Evolutionary conservation across 208 protist species (phyloP), one percentile per base, ranked within the genome.

Genomic region (Trypanosoma vivax): DNA sequence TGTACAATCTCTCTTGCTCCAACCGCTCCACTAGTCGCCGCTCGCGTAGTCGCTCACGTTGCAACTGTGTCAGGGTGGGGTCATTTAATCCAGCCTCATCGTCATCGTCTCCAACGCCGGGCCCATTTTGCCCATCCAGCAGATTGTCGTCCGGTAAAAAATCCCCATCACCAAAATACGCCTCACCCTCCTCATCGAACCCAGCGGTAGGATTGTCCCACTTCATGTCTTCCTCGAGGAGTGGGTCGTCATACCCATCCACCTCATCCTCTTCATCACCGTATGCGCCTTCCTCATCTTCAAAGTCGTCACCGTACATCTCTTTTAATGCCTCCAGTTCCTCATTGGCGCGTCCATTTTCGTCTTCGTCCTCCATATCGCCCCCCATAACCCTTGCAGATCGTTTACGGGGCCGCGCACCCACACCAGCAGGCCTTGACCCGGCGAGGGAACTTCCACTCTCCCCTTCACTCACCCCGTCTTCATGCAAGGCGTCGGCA

Each of bases 231-330:
- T 84, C 76, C 40, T 72, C 65, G 37, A 83, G 55, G n/a, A 77
- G 74, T 1, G 65, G 62, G 46, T 90, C 82, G 6, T 55, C 48
- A 23, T 37, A n/a, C n/a, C n/a, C 56, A 4, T n/a, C 33, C 25
- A 59, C 10, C 25, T 64, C 63, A 19, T 61, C 65, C 9, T 72
- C 72, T 14, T 39, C 65, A 14, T 59, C 45, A 25, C 31, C 73
- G n/a, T 52, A 33, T 5, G 60, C 50, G 41, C 62, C 73, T 10
- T 68, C 71, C n/a, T 58, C 81, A 50, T 86, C 78, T 25, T 82
- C 50, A 56, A 88, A 92, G 67, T 91, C 88, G 18, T 87, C 83
- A 28, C 88, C 88, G 70, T 94, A 94, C 62, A 94, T 78, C 60
- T 92, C 81, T 28, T 71, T 66, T 47, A 94, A 60, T 16, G 88